Conservation (phyloP, 768 basidiomycete species). For the Amanita rimosa region DNA sequence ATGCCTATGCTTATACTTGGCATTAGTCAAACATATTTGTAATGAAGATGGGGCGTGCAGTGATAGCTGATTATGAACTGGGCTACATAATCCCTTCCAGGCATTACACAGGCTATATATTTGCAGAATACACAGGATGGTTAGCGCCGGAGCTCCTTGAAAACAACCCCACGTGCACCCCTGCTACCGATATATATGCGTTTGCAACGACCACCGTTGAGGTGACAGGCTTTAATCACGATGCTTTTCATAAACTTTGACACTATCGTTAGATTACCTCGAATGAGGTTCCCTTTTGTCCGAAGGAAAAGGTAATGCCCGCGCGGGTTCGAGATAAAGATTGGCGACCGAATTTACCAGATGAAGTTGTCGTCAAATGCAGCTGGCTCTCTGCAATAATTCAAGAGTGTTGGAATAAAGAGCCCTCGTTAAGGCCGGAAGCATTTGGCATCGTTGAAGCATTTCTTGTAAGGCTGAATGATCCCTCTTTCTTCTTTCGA, state of each 20-base stretch:
- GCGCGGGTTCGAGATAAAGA: background rate
- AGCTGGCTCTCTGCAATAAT: background rate
- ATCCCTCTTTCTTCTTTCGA: no score
- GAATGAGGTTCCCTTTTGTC: background rate
- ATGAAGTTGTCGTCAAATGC: background rate
- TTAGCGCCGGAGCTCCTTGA: background rate
- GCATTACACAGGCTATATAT: background rate
- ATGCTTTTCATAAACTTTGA: background rate
- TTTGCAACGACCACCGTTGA: background rate
- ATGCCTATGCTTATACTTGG: background rate
- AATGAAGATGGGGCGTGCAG: background rate
- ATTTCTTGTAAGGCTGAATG: no score
- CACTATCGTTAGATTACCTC: background rate
- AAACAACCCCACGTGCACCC: background rate
- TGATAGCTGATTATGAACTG: background rate
- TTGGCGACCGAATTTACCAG: background rate
- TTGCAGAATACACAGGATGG: background rate
- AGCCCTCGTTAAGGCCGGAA: background rate
- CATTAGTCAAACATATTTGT: background rate
- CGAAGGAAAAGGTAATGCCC: background rate
- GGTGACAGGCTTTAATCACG: background rate
- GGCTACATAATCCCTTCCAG: background rate
- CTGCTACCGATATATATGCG: background rate
- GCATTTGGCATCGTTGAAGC: background rate
- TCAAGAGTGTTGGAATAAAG: background rate